These are phyloP conservation scores for Ascochyta rabiei DNA, from an alignment of 2,329 filamentous ascomycete genomes.

Conservation along the genomic window DNA sequence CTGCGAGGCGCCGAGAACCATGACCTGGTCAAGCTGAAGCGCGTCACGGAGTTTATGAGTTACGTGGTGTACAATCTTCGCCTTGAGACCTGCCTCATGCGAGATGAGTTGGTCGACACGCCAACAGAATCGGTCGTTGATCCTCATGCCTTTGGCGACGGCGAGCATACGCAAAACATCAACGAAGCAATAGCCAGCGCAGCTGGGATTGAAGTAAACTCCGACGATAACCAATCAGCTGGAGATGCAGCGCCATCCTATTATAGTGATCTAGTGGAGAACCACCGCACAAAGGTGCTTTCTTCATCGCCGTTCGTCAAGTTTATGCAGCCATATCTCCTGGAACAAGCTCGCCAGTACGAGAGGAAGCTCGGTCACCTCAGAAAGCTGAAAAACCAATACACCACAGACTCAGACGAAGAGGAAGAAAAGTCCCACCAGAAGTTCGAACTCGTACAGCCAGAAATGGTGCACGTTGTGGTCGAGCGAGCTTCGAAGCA, in stretches of 20 bases:
- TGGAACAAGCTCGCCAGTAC: slow-evolving; percentile 90
- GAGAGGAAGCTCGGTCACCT: slow-evolving; percentile 84
- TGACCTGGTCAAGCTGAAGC: slow-evolving; percentile 79
- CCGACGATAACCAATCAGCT: slow-evolving; percentile 55
- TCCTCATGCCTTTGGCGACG: slow-evolving; percentile 26
- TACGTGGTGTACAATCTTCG: slow-evolving; percentile 99
- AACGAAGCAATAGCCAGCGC: slow-evolving; percentile 2
- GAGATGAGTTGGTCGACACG: slow-evolving; percentile 88
- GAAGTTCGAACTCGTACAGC: slow-evolving; percentile 88
- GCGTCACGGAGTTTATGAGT: slow-evolving; percentile 97
- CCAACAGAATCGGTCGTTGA: slow-evolving; percentile 64
- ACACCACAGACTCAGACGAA: slow-evolving; percentile 49
- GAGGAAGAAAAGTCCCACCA: slow-evolving; percentile 55
- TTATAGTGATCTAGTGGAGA: slow-evolving; percentile 93
- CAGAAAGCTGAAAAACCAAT: slow-evolving; percentile 80
- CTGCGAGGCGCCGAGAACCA: slow-evolving; percentile 79
- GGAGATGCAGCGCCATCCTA: slow-evolving; percentile 87
- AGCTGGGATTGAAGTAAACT: slow-evolving; percentile 42
- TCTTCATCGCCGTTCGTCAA: slow-evolving; percentile 97
- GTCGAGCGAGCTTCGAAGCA: slow-evolving; percentile 80
- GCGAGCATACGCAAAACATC: slow-evolving; percentile 5
- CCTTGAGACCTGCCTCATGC: slow-evolving; percentile 90
- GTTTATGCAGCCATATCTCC: slow-evolving; percentile 89
- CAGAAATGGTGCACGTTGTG: slow-evolving; percentile 90
- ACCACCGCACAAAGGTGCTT: slow-evolving; percentile 89